These are phyloP conservation scores for Backusella westeae DNA, from an alignment of 192 early-diverging fungal genomes.

Conservation along the genomic window DNA sequence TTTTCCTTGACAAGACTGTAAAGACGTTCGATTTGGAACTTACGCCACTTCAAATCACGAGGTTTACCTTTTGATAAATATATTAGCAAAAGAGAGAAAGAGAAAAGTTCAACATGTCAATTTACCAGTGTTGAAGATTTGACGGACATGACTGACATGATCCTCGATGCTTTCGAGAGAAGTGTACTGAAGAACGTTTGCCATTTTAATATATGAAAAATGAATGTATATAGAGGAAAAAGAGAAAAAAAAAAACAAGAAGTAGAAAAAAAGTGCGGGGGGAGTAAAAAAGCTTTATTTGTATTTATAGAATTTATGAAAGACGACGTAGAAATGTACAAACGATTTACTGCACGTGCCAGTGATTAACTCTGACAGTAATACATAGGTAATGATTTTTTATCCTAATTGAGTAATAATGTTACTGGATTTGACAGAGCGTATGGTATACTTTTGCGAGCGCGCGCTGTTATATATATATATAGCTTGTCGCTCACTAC, in stretches of 20 bases:
- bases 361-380: neutral
- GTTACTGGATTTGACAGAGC: neutral
- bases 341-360: neutral
- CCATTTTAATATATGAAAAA: neutral
- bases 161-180: constrained; percentile 39
- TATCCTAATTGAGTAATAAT: neutral
- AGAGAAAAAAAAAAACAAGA: neutral
- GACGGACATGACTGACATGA: constrained; percentile 39
- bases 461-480: neutral
- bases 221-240: neutral
- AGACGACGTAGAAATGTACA: neutral
- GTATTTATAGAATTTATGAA: neutral
- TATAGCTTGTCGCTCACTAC: too few relatives aligned
- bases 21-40: constrained; percentile 61
- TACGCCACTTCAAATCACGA: constrained; percentile 44
- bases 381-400: neutral
- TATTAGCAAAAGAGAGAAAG: neutral
- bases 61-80: constrained; percentile 35
- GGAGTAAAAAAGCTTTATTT: neutral
- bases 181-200: constrained; percentile 38
- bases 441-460: neutral
- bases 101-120: neutral
- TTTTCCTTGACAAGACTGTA: constrained; percentile 61
- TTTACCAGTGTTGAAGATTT: constrained; percentile 42
- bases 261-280: neutral